Evolutionary conservation across 805 yeast genomes (phyloP).

Genomic region (Saccharomycopsis sp.): DNA sequence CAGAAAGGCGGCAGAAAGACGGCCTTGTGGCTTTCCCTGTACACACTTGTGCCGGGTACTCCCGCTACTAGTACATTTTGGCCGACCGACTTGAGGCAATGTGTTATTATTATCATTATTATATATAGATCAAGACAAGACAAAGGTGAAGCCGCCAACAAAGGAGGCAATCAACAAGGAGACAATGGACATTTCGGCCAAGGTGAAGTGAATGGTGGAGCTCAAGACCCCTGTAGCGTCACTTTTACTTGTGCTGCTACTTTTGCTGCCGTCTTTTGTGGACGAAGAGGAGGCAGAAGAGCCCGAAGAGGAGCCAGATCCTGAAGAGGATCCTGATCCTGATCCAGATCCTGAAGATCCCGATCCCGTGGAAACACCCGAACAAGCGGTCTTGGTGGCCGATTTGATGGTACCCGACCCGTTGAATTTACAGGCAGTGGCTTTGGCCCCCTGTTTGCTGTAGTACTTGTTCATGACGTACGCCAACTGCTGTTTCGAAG

Average conservation of each 20-base stretch:
- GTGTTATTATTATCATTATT: too few relatives aligned
- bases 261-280: slow-evolving; percentile 22
- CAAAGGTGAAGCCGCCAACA: slow-evolving; percentile 18
- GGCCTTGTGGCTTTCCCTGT: too few relatives aligned
- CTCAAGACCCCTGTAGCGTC: slow-evolving; percentile 3
- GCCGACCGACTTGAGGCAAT: too few relatives aligned
- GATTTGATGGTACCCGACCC: slow-evolving; percentile 55
- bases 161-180: slow-evolving; percentile 17
- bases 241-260: slow-evolving; percentile 22
- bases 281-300: slow-evolving; percentile 25
- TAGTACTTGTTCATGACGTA: slow-evolving; percentile 60
- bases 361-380: slow-evolving; percentile 34
- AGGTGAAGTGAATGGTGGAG: slow-evolving; percentile 11
- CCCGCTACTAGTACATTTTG: too few relatives aligned
- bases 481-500: slow-evolving; percentile 53
- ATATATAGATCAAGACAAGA: too few relatives aligned
- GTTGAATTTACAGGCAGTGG: slow-evolving; percentile 58
- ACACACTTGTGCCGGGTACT: too few relatives aligned
- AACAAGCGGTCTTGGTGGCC: slow-evolving; percentile 43
- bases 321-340: slow-evolving; percentile 31
- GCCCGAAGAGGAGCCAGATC: slow-evolving; percentile 27
- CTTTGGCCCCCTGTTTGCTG: slow-evolving; percentile 33
- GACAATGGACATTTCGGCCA: slow-evolving; percentile 13
- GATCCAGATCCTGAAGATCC: slow-evolving; percentile 41
- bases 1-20: too few relatives aligned